Base-by-base conservation (phyloP, 1,284 basidiomycete genomes). In the Trichosporon sp. region DNA sequence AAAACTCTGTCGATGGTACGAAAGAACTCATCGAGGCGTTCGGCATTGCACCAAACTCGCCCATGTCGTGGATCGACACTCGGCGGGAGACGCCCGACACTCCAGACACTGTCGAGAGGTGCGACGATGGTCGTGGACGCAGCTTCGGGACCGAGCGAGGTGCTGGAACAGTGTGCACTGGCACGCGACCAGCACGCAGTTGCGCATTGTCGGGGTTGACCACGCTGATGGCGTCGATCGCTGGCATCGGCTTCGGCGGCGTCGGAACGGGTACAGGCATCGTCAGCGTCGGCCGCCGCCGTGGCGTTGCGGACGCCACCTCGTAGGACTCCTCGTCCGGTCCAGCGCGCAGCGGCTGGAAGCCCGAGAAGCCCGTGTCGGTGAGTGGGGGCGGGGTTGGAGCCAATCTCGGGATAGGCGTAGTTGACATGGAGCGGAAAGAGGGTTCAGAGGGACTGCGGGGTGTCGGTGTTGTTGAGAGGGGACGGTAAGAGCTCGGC, bases 11-110 rank as follows among this genome's bases (percentile, higher is more conserved):
- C 16, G 59, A 31, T 1, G 59, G 32, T 1, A 14, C 1, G 54
- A 59, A 31, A 12, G 26, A 32, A 11, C 11, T 5, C 12, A 26
- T 59, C 11, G 54, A 59, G 21, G 11, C 11, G 26, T 12, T 32
- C 11, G 59, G 31, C 14, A 63, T 14, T 1, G 59, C 16, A 14
- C 59, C 32, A 32, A 35, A 63, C 59, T 63, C 59, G 35, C 21
- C 31, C 14, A n/a, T 63, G 31, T 63, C 59, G 59, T 63, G 32
- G 16, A 63, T 63, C 32, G 59, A 63, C 4, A 63, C 59, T 5
- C 32, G 59, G 16, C 32, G 59, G 3, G 59, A 63, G 4, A 63
- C 31, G 1, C 59, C 31, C 1, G 59, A 63, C 6, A 63, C 31
- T 4, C 59, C 31, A 0, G 59, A 63, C 2, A 63, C 31, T 4